Evolutionary conservation across 176 grass and related monocot species (phyloP), one percentile per base, ranked within the genome.

Genomic region (Avena insularis): DNA sequence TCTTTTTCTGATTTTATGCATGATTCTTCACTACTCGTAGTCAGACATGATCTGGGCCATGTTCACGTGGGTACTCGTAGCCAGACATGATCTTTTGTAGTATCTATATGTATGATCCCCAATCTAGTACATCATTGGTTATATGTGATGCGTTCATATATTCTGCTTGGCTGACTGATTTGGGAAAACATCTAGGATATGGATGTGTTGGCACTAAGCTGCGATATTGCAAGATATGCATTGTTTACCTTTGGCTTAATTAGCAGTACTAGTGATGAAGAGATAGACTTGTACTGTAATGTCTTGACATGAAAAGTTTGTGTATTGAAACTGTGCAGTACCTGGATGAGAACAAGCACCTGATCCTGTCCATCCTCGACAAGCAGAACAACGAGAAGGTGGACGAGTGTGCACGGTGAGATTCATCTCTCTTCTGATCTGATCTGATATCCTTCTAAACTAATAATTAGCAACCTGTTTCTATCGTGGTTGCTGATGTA

Each of bases 301-400:
- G 25, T 82, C 33, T 51, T 79, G 6, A 78, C 79, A 55, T 79
- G 6, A 62, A 69, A 82, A 45, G 8, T 45, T 45, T 49, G 9
- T 49, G 47, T 79, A 25, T 60, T 90, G 27, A 74, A 68, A 80
- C 78, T 58, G 49, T 95, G 88, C 93, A 98, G 96, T 98, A 98
- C 71, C 88, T 98, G 58, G 96, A 98, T 80, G 96, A 98, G 90
- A 98, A 98, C 85, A 98, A 98, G 88, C 96, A 98, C 88, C 63
- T 98, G 81, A 98, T 98, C 77, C 85, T 98, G 71, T 93, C 96
- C 83, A 96, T 98, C 86, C 92, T 98, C 53, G 96, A 98, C 87
- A 98, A 98, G 83, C 96, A 98, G 84, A 98, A 98, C 84, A 90
- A 82, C 63, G 96, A 93, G 9, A 96, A 98, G 88, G 76, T 92